Evolutionary conservation across 2,329 filamentous ascomycete species (phyloP).

Genomic region (Xylariomycetidae sp.): DNA sequence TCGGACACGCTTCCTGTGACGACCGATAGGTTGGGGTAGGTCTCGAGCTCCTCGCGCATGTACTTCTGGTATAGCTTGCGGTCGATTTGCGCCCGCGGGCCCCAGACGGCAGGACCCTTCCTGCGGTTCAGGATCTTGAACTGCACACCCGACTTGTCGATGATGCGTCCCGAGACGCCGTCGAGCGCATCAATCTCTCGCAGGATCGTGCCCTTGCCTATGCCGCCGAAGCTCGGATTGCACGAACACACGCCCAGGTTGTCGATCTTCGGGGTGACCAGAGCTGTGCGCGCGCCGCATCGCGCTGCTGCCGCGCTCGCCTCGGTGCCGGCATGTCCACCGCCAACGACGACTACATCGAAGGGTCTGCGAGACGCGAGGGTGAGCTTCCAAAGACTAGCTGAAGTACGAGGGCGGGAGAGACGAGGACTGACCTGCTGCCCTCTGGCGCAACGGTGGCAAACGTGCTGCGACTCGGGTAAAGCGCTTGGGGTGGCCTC

Average conservation of each 20-base stretch:
- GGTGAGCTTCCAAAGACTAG: background rate
- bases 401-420: background rate
- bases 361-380: constrained; percentile 44
- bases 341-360: constrained; percentile 93
- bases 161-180: constrained; percentile 78
- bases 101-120: constrained; percentile 96
- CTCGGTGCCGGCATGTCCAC: constrained; percentile 92
- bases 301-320: constrained; percentile 87
- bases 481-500: constrained; percentile 9
- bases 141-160: constrained; percentile 92
- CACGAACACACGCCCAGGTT: constrained; percentile 21
- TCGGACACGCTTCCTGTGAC: constrained; percentile 86
- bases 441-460: constrained; percentile 26
- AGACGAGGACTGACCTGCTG: constrained; percentile 20
- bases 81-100: constrained; percentile 93
- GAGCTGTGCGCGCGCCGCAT: constrained; percentile 78
- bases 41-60: constrained; percentile 80
- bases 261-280: constrained; percentile 67
- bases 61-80: constrained; percentile 79
- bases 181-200: constrained; percentile 94
- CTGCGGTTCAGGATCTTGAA: constrained; percentile 82
- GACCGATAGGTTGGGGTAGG: constrained; percentile 73
- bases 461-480: constrained; percentile 17
- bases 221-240: constrained; percentile 71
- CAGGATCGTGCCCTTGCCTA: constrained; percentile 94